These are phyloP conservation scores for Graphilbum sp. DNA, from an alignment of 2,329 filamentous ascomycete species.

Conservation along the genomic window DNA sequence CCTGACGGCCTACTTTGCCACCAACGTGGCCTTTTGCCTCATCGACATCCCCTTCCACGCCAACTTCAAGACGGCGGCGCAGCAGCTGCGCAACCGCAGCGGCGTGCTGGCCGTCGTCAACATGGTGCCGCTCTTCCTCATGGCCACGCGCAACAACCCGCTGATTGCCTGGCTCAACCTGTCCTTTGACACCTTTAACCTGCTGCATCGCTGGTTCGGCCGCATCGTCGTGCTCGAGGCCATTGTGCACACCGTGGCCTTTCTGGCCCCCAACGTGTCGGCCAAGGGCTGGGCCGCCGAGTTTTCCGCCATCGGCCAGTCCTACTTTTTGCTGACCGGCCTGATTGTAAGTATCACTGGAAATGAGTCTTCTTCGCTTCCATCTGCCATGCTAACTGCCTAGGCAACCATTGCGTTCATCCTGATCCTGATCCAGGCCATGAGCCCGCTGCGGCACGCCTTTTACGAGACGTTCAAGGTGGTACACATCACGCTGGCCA, in stretches of 20 bases:
- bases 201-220: slow-evolving; percentile 67
- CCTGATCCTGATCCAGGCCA: slow-evolving; percentile 49
- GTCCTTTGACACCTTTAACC: slow-evolving; percentile 70
- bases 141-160: slow-evolving; percentile 65
- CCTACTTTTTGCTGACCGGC: slow-evolving; percentile 39
- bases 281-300: slow-evolving; percentile 30
- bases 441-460: slow-evolving; percentile 56
- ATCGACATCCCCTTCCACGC: slow-evolving; percentile 43
- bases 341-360: slow-evolving; percentile 45
- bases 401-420: slow-evolving; percentile 44
- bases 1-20: slow-evolving; percentile 48
- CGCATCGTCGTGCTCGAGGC: slow-evolving; percentile 58
- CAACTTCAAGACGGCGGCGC: slow-evolving; percentile 24
- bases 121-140: slow-evolving; percentile 60
- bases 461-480: slow-evolving; percentile 69
- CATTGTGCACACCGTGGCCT: slow-evolving; percentile 48
- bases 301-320: slow-evolving; percentile 19
- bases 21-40: slow-evolving; percentile 65
- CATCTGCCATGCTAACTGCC: neutral
- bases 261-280: slow-evolving; percentile 26
- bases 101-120: slow-evolving; percentile 58
- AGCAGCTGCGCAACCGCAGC: slow-evolving; percentile 47
- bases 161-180: slow-evolving; percentile 56
- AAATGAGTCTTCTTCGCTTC: too few species aligned
- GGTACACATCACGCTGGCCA: slow-evolving; percentile 49